Conservation (phyloP, 306 rosid genomes). For the Purshia tridentata region DNA sequence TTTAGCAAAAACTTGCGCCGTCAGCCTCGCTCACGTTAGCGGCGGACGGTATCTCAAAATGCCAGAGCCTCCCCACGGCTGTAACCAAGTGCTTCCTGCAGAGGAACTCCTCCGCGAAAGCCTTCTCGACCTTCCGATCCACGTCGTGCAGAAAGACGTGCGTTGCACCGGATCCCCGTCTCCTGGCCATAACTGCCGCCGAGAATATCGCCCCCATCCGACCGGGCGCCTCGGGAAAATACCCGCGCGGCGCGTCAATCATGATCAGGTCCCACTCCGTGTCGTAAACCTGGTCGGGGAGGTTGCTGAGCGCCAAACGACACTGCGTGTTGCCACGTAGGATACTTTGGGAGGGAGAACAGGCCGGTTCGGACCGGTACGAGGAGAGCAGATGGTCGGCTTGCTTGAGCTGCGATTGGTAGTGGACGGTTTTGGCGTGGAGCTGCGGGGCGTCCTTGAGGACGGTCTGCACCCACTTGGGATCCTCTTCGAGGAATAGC, state of each 20-base stretch:
- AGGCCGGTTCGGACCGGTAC: slow-evolving; percentile 40
- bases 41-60: slow-evolving; percentile 63
- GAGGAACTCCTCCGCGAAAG: slow-evolving; percentile 69
- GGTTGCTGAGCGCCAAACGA: slow-evolving; percentile 60
- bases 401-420: slow-evolving; percentile 67
- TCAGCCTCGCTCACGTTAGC: slow-evolving; percentile 15
- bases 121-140: slow-evolving; percentile 82
- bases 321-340: slow-evolving; percentile 59
- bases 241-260: slow-evolving; percentile 88
- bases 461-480: slow-evolving; percentile 76
- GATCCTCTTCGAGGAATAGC: slow-evolving; percentile 85
- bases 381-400: slow-evolving; percentile 47
- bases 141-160: slow-evolving; percentile 89
- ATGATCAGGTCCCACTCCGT: slow-evolving; percentile 89
- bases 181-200: slow-evolving; percentile 86
- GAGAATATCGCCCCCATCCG: slow-evolving; percentile 88
- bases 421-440: slow-evolving; percentile 55
- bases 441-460: slow-evolving; percentile 61
- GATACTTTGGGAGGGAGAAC: slow-evolving; percentile 44
- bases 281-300: slow-evolving; percentile 66
- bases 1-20: slow-evolving; percentile 36
- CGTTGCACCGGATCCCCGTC: slow-evolving; percentile 70
- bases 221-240: slow-evolving; percentile 82
- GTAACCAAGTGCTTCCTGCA: slow-evolving; percentile 56
- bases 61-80: slow-evolving; percentile 77